Percentiles rank a stretch among this genome's conserved stretches.
Conservation (phyloP, 345 rosid genomes). For the Moricandia moricandioides region DNA sequence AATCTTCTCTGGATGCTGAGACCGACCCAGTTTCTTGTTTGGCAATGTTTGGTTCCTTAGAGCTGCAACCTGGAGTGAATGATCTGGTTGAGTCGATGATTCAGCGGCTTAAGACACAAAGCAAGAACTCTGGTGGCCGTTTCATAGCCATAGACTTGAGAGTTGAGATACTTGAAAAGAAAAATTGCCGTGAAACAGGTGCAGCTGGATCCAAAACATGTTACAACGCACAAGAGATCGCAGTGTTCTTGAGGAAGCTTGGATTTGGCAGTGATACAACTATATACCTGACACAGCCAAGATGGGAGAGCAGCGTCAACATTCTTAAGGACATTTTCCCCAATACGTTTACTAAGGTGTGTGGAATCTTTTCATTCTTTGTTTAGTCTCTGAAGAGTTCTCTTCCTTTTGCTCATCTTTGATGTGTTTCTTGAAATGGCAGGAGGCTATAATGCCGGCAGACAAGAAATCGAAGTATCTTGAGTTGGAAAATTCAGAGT, state of each 20-base stretch:
- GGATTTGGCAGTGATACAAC: slow-evolving; percentile 75
- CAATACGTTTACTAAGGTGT: slow-evolving; percentile 82
- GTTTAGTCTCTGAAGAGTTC: slow-evolving; percentile 5
- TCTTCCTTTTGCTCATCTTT: background rate
- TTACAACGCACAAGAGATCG: slow-evolving; percentile 74
- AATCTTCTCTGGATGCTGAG: slow-evolving; percentile 49
- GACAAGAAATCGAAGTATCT: slow-evolving; percentile 73
- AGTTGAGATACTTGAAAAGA: slow-evolving; percentile 66
- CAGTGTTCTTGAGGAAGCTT: slow-evolving; percentile 74
- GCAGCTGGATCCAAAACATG: slow-evolving; percentile 62
- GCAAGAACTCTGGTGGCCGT: slow-evolving; percentile 69
- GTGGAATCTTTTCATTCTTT: background rate
- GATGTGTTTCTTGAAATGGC: slow-evolving; percentile 22
- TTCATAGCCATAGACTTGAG: slow-evolving; percentile 92
- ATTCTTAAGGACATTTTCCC: slow-evolving; percentile 89
- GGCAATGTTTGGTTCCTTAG: slow-evolving; percentile 83
- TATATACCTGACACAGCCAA: slow-evolving; percentile 81
- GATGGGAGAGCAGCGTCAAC: slow-evolving; percentile 84
- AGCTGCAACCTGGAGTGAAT: slow-evolving; percentile 63
- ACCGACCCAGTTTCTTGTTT: slow-evolving; percentile 69
- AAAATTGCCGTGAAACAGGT: slow-evolving; percentile 56
- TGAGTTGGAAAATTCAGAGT: slow-evolving; percentile 68
- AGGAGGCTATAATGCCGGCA: slow-evolving; percentile 84
- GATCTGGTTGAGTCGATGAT: slow-evolving; percentile 79
- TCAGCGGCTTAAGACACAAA: slow-evolving; percentile 63